Evolutionary conservation across 106 monocot species (phyloP).

Genomic region (Narthecium ossifragum): DNA sequence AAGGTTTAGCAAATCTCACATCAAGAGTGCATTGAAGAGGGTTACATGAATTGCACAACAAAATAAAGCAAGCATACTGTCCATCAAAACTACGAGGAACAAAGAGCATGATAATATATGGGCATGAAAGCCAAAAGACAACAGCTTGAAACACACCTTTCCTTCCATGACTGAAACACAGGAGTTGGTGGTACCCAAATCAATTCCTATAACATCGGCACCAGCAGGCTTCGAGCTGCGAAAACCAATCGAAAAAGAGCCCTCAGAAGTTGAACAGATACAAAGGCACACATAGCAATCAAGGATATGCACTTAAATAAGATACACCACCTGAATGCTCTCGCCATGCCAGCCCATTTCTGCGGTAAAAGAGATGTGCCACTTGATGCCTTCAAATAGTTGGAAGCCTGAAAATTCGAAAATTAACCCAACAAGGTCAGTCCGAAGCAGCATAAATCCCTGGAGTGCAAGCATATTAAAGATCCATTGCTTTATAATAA

Average conservation of each 20-base stretch:
- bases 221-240: slow-evolving; percentile 55
- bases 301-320: not conserved
- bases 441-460: not conserved
- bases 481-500: not conserved
- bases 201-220: slow-evolving; percentile 63
- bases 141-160: too few species aligned
- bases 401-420: slow-evolving; percentile 25
- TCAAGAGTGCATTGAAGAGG: too few species aligned
- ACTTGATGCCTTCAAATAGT: slow-evolving; percentile 9
- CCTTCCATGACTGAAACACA: slow-evolving; percentile 87
- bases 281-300: not conserved
- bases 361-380: slow-evolving; percentile 18
- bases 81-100: too few species aligned
- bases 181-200: slow-evolving; percentile 85
- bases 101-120: too few species aligned
- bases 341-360: slow-evolving; percentile 32
- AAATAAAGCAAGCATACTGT: too few species aligned
- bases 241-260: not conserved
- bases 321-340: slow-evolving; percentile 46
- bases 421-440: not conserved
- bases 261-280: not conserved
- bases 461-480: not conserved
- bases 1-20: too few species aligned
- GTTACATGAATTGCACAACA: too few species aligned
- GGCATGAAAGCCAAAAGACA: too few species aligned